These are phyloP conservation scores for Nicotiana undulata DNA, from an alignment of 257 asterid genomes.

Conservation along the genomic window DNA sequence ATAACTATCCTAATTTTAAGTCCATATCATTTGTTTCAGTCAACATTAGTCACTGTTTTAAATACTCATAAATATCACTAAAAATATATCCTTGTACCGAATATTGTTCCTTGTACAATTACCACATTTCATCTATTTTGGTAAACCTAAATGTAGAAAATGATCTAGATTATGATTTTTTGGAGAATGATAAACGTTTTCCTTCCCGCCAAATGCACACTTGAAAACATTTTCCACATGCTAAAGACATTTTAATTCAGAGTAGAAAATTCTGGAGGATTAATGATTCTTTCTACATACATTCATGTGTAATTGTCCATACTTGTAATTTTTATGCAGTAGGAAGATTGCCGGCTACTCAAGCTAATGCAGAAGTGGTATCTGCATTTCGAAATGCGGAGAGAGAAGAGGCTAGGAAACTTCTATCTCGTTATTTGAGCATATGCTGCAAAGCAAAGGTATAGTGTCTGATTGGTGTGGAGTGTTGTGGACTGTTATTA, in stretches of 20 bases:
- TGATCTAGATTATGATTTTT: neutral
- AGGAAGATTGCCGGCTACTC: slow-evolving; percentile 75
- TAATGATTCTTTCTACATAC: neutral
- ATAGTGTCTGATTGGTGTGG: neutral
- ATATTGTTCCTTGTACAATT: neutral
- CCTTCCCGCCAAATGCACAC: neutral
- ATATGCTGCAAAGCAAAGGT: slow-evolving; percentile 62
- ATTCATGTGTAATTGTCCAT: neutral
- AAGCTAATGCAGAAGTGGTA: slow-evolving; percentile 55
- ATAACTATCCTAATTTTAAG: neutral
- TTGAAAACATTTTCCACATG: neutral
- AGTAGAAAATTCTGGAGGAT: neutral
- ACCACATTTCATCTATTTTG: neutral
- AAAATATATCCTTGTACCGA: neutral
- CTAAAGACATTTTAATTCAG: neutral
- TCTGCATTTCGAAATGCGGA: slow-evolving; percentile 56
- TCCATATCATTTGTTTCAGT: neutral
- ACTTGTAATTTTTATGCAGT: slow-evolving; percentile 39
- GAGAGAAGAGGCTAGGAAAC: slow-evolving; percentile 42
- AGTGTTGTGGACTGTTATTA: neutral
- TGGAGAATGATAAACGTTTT: neutral
- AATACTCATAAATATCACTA: neutral
- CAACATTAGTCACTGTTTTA: neutral
- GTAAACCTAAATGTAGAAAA: neutral
- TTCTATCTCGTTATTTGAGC: slow-evolving; percentile 38